Conservation (phyloP, 306 rosid species). For the Cajanus cajan region DNA sequence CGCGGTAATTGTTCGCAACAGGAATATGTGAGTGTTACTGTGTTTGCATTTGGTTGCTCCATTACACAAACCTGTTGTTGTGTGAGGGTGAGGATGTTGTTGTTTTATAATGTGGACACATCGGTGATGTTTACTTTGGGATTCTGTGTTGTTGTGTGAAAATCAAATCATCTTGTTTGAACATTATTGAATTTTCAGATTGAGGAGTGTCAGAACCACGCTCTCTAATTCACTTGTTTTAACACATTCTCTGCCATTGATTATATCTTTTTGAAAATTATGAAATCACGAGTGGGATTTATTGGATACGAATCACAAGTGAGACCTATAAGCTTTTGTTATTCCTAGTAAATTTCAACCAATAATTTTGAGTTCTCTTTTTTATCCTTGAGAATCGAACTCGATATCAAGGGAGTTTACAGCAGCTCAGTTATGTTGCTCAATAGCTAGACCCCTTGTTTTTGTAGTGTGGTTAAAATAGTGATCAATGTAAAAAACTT, state of each 20-base stretch:
- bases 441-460: too few relatives aligned
- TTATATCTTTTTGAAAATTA: not conserved
- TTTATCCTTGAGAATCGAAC: too few relatives aligned
- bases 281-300: not conserved
- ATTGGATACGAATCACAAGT: not conserved
- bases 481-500: too few relatives aligned
- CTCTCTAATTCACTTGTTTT: not conserved
- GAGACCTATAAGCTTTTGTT: not conserved
- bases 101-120: not conserved
- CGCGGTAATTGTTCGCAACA: not conserved
- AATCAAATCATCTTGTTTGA: not conserved
- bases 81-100: not conserved
- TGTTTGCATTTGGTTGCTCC: not conserved
- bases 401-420: too few relatives aligned
- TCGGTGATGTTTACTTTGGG: not conserved
- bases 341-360: not conserved
- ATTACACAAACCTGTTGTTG: not conserved
- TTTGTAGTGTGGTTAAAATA: not conserved
- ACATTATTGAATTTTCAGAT: not conserved
- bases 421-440: too few relatives aligned
- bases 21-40: not conserved
- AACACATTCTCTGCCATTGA: not conserved
- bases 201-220: not conserved
- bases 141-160: not conserved
- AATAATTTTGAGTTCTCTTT: not conserved